A percentile compares a stretch with the other conserved stretches of the same genome.
phyloP scores from a whole-genome alignment of 106 monocot species.

The Dioscorea zingiberensis region DNA sequence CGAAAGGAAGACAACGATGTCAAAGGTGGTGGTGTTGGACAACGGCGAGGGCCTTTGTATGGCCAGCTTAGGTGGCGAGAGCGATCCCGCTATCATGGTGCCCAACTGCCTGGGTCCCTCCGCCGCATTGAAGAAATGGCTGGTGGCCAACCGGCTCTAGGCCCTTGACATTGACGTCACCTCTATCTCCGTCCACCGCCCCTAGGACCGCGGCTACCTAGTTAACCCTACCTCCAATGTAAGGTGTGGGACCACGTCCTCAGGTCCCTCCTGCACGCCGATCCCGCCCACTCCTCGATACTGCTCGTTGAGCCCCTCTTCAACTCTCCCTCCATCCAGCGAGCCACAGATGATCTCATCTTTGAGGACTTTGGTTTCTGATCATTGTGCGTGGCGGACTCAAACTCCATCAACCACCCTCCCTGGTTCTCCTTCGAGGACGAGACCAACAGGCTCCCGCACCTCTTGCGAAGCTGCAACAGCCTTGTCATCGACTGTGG shows the following conservation, averaged over 20 bases:
- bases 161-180: slow-evolving; percentile 55
- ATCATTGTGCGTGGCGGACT: slow-evolving; percentile 64
- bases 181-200: slow-evolving; percentile 70
- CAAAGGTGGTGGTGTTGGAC: slow-evolving; percentile 75
- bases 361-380: slow-evolving; percentile 86
- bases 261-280: slow-evolving; percentile 39
- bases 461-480: slow-evolving; percentile 25
- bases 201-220: slow-evolving; percentile 90
- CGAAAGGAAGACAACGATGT: not conserved
- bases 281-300: slow-evolving; percentile 54
- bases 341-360: slow-evolving; percentile 78
- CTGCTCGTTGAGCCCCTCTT: slow-evolving; percentile 91
- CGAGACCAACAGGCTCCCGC: slow-evolving; percentile 46
- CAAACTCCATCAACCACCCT: too few species aligned
- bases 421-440: slow-evolving; percentile 85
- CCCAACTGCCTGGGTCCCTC: slow-evolving; percentile 81
- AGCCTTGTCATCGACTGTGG: slow-evolving; percentile 95
- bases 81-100: slow-evolving; percentile 56
- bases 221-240: slow-evolving; percentile 68
- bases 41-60: slow-evolving; percentile 90
- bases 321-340: slow-evolving; percentile 64
- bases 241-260: slow-evolving; percentile 82
- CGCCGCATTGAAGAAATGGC: slow-evolving; percentile 36
- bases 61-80: slow-evolving; percentile 89
- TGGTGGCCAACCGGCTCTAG: slow-evolving; percentile 68